phyloP scores from a whole-genome alignment of 305 asterid species.

The Salvia sclarea region DNA sequence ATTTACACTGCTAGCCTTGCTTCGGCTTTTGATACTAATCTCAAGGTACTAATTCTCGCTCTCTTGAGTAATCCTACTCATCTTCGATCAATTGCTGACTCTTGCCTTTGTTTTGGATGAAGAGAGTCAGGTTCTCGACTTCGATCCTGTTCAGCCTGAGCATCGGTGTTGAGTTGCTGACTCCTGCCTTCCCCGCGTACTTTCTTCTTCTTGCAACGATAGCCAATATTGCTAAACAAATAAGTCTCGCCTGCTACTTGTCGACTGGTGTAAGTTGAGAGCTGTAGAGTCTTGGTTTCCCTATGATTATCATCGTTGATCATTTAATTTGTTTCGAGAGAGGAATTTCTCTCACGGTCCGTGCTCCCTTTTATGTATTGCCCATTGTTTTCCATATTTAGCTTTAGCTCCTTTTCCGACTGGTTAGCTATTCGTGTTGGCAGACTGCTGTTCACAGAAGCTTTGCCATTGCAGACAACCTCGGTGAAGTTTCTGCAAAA shows the following conservation, averaged over 20 bases:
- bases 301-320: constrained; percentile 5
- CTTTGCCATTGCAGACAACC: constrained; percentile 85
- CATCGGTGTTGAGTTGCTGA: constrained; percentile 89
- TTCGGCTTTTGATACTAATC: constrained; percentile 92
- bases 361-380: neutral
- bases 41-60: constrained; percentile 57
- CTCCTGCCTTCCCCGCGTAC: constrained; percentile 78
- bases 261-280: constrained; percentile 82
- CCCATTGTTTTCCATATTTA: neutral
- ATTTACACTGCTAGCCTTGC: constrained; percentile 93
- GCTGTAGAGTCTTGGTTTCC: neutral
- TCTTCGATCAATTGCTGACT: constrained; percentile 20
- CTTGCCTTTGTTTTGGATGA: constrained; percentile 37
- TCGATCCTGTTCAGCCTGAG: constrained; percentile 88
- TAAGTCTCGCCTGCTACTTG: constrained; percentile 85
- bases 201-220: constrained; percentile 90
- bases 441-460: constrained; percentile 96
- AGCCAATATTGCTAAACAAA: constrained; percentile 96
- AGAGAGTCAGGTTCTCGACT: constrained; percentile 95
- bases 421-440: constrained; percentile 13
- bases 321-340: neutral
- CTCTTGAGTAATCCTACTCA: neutral
- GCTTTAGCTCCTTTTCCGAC: neutral
- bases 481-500: constrained; percentile 94
- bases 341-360: neutral